Evolutionary conservation across 192 early-diverging fungal species (phyloP), one percentile per base, ranked within the genome.

Genomic region (Coemansia sp.): DNA sequence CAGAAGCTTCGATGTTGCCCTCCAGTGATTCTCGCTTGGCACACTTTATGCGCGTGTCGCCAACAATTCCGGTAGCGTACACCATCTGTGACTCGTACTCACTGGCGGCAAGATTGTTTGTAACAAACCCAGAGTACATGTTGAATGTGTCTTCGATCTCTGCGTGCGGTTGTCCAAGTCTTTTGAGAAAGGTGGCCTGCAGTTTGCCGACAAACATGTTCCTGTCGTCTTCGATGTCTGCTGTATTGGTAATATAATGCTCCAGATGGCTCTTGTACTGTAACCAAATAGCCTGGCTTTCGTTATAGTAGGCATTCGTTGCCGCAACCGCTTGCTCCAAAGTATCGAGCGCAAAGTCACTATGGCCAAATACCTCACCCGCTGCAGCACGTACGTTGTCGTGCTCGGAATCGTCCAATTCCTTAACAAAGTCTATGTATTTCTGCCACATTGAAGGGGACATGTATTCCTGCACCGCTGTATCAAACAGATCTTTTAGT

Each of bases 71-170:
- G 23, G 59, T 74, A 40, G 76, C 76, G 10, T 67, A 46, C 0
- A 79, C 65, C 76, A 79, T 74, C 56, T 62, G 67, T 53, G 69
- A 63, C 59, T 79, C 76, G 40, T 79, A 79, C 0, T 54, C 41
- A 9, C 17, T 57, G 8, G 38, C 58, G 20, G 32, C 49, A 41
- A 57, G 15, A 62, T 79, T 48, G 40, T 53, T 52, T 5, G 76
- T 79, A 17, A 73, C 66, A 57, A 74, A 79, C 61, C 65, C 65
- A 5, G 76, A 79, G 62, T 79, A 79, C 68, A 70, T 41, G 9
- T 62, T 48, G 59, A 74, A 79, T n/a, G 76, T 79, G 0, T 62
- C 62, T 29, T 79, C 76, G 9, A 79, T 32, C 25, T 61, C 67
- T 5, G 71, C 62, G 54, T 79, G 71, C 23, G 76, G 68, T 56